These are phyloP conservation scores for Orbilia javanica DNA, from an alignment of 2,329 filamentous ascomycete genomes.

Conservation along the genomic window DNA sequence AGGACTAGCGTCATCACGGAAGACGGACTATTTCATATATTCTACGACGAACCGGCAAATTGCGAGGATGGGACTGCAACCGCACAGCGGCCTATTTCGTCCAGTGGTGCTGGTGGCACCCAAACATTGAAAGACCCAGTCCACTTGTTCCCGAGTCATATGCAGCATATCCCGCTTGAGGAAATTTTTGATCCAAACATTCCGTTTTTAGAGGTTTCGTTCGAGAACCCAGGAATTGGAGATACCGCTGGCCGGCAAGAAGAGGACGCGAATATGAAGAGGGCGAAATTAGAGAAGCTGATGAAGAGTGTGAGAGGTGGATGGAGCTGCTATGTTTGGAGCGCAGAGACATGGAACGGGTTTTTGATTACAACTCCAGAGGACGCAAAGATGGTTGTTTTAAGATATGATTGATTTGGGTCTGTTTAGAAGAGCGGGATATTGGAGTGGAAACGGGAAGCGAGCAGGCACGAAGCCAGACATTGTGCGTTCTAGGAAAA, in stretches of 20 bases:
- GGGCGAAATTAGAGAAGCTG: slow-evolving; percentile 38
- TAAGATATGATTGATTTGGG: slow-evolving; percentile 46
- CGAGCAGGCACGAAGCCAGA: not conserved
- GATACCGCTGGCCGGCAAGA: not conserved
- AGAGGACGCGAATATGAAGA: slow-evolving; percentile 15
- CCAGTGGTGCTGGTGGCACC: not conserved
- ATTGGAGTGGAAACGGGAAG: not conserved
- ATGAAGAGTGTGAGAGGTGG: slow-evolving; percentile 53
- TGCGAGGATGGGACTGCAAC: slow-evolving; percentile 4
- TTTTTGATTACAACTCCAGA: slow-evolving; percentile 49
- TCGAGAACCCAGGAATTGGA: slow-evolving; percentile 3
- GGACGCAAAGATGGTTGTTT: slow-evolving; percentile 54
- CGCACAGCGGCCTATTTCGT: not conserved
- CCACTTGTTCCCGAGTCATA: slow-evolving; percentile 47
- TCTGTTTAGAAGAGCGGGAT: not conserved
- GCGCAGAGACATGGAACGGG: slow-evolving; percentile 56
- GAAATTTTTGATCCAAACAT: slow-evolving; percentile 49
- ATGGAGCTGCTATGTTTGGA: slow-evolving; percentile 58
- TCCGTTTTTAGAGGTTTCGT: slow-evolving; percentile 41
- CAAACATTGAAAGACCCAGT: slow-evolving; percentile 30
- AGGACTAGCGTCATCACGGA: slow-evolving; percentile 52
- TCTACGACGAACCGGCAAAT: slow-evolving; percentile 48
- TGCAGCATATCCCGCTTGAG: slow-evolving; percentile 52
- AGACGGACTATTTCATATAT: slow-evolving; percentile 57
- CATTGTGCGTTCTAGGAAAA: not conserved